Percentiles rank a stretch among this genome's conserved stretches.
Conservation (phyloP, 2,329 filamentous ascomycete genomes). For the Pseudomassariella vexata region DNA sequence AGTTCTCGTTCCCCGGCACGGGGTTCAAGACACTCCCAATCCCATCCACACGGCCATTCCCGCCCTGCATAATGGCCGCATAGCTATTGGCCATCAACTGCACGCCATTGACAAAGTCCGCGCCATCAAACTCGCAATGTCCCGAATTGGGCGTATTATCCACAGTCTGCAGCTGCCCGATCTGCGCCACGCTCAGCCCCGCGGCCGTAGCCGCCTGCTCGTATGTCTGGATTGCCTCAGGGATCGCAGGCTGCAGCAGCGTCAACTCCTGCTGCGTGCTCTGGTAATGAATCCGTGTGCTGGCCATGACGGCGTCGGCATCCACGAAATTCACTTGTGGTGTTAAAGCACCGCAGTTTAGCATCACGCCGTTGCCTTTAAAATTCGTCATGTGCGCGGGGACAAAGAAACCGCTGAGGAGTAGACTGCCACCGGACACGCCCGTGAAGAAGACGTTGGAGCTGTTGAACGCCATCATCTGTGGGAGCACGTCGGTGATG, state of each 20-base stretch:
- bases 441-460: conserved; percentile 51
- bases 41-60: conserved; percentile 41
- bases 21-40: conserved; percentile 43
- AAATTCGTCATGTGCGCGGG: conserved; percentile 48
- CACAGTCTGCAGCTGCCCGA: conserved; percentile 49
- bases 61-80: conserved; percentile 46
- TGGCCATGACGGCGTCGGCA: conserved; percentile 30
- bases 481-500: conserved; percentile 40
- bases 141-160: conserved; percentile 50
- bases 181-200: conserved; percentile 36
- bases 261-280: conserved; percentile 45
- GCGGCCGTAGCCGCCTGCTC: conserved; percentile 38
- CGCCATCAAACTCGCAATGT: conserved; percentile 52
- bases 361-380: conserved; percentile 42
- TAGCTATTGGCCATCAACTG: conserved; percentile 51
- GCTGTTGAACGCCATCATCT: conserved; percentile 47
- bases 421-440: conserved; percentile 47
- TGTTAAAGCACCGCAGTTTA: conserved; percentile 49
- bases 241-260: conserved; percentile 43
- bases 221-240: conserved; percentile 42
- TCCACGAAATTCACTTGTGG: conserved; percentile 44
- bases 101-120: conserved; percentile 48
- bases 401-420: conserved; percentile 52
- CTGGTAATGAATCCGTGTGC: conserved; percentile 51
- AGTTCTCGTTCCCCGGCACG: conserved; percentile 41